Evolutionary conservation across 352 stramenopile genomes (phyloP).

Genomic region (Globisporangium echinulatum): DNA sequence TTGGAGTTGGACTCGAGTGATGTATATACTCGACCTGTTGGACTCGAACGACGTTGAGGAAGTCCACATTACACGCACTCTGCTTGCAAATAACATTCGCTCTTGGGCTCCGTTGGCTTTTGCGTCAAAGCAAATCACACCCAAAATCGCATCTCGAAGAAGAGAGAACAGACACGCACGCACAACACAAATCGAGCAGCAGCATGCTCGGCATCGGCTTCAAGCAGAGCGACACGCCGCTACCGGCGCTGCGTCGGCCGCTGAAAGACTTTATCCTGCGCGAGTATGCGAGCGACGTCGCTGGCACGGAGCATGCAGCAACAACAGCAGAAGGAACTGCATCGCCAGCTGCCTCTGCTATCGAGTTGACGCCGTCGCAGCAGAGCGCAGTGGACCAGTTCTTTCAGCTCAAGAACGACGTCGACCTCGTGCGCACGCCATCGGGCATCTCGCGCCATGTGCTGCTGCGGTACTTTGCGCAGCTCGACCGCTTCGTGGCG

Average conservation of each 20-base stretch:
- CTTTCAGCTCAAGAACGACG: slow-evolving; percentile 52
- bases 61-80: no score
- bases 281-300: slow-evolving; percentile 45
- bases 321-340: neutral
- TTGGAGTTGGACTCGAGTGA: no score
- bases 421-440: slow-evolving; percentile 62
- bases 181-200: slow-evolving; percentile 1
- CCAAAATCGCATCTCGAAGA: neutral
- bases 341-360: neutral
- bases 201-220: slow-evolving; percentile 74
- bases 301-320: neutral
- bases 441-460: slow-evolving; percentile 61
- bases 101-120: no score
- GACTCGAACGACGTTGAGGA: no score
- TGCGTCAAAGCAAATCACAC: no score
- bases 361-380: slow-evolving; percentile 13
- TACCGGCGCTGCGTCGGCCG: slow-evolving; percentile 30
- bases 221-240: slow-evolving; percentile 60
- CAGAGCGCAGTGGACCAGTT: slow-evolving; percentile 37
- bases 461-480: slow-evolving; percentile 69
- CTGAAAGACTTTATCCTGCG: slow-evolving; percentile 59
- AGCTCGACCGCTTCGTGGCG: slow-evolving; percentile 55
- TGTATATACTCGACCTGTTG: no score
- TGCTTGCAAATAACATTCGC: no score
- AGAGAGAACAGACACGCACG: neutral